Conservation (phyloP, 306 rosid genomes). For the Arachis hypogaea region DNA sequence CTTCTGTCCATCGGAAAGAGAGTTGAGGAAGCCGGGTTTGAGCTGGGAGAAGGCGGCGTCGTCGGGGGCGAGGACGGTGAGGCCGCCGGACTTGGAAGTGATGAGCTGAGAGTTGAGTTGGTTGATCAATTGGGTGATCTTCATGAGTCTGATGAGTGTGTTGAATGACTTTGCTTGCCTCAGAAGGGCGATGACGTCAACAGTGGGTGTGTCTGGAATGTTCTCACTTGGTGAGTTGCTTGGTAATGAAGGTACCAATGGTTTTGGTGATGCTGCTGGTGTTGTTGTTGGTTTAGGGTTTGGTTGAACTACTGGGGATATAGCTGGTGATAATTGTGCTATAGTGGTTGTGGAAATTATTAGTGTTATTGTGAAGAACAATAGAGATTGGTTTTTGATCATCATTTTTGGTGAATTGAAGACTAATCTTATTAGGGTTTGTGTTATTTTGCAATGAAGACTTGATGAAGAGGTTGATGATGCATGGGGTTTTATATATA, state of each 20-base stretch:
- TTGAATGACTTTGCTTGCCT: slow-evolving; percentile 47
- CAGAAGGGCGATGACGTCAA: slow-evolving; percentile 44
- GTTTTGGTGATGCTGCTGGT: slow-evolving; percentile 22
- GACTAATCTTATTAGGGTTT: not conserved
- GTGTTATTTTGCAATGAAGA: not conserved
- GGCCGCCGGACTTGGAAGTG: slow-evolving; percentile 42
- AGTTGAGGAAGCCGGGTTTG: slow-evolving; percentile 53
- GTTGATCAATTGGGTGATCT: slow-evolving; percentile 50
- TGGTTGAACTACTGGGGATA: slow-evolving; percentile 44
- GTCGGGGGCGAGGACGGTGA: slow-evolving; percentile 49
- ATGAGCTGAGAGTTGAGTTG: slow-evolving; percentile 52
- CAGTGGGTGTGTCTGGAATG: slow-evolving; percentile 21
- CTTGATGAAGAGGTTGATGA: not conserved
- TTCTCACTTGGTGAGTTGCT: slow-evolving; percentile 12
- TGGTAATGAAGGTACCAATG: slow-evolving; percentile 36
- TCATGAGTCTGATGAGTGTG: slow-evolving; percentile 49
- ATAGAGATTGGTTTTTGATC: slow-evolving; percentile 29
- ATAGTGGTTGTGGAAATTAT: slow-evolving; percentile 1
- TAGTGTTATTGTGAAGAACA: slow-evolving; percentile 30
- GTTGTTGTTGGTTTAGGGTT: slow-evolving; percentile 21
- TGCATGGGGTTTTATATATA: not conserved
- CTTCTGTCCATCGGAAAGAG: slow-evolving; percentile 44
- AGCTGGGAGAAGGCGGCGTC: slow-evolving; percentile 51
- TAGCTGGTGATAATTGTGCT: slow-evolving; percentile 48
- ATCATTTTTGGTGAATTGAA: not conserved